Evolutionary conservation across 495 filamentous ascomycete species (phyloP), one percentile per base, ranked within the genome.

Genomic region (Penicillium antarcticum): DNA sequence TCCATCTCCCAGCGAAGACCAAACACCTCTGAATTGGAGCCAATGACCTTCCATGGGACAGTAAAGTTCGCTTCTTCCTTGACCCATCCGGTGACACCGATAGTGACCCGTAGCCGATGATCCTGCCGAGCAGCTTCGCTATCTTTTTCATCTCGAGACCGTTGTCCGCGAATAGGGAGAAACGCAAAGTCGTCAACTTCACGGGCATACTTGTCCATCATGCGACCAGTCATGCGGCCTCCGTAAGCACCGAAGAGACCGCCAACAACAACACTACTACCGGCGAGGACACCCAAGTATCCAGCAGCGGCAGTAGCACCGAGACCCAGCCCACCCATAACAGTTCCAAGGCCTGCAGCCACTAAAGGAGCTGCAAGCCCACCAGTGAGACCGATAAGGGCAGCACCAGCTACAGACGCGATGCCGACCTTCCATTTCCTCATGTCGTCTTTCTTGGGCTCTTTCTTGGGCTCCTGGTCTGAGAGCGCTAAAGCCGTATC

Each of bases 121-220:
- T 78, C 77, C 46, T 84, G 72, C 11, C 62, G 58, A 31, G 68
- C 70, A 29, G 67, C 68, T 42, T 77, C 74, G 23, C 53, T 73
- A n/a, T 75, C 70, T 37, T 76, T 66, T n/a, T 65, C 58, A 0
- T 71, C 67, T 13, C 69, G 66, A 57, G 56, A 76, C 57, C 56
- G 68, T 11, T 62, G 60, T 11, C 77, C 76, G 31, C 79, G 75
- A 34, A 95, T 70, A 1, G 91, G 90, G 13, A 96, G 65, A 57
- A 98, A 92, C 5, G 83, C 90, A 66, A 97, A 96, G 66, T 97
- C 91, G 42, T 86, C 79, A 12, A 97, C 86, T 52, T 97, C 91
- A 47, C 82, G 84, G 14, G 89, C 85, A 68, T 96, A 94, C 37
- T 84, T 78, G 53, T 92, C 90, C 80, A 97, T 87, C 83, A 91